These are phyloP conservation scores for Fusarium keratoplasticum DNA, from an alignment of 2,329 filamentous ascomycete genomes.

Conservation along the genomic window DNA sequence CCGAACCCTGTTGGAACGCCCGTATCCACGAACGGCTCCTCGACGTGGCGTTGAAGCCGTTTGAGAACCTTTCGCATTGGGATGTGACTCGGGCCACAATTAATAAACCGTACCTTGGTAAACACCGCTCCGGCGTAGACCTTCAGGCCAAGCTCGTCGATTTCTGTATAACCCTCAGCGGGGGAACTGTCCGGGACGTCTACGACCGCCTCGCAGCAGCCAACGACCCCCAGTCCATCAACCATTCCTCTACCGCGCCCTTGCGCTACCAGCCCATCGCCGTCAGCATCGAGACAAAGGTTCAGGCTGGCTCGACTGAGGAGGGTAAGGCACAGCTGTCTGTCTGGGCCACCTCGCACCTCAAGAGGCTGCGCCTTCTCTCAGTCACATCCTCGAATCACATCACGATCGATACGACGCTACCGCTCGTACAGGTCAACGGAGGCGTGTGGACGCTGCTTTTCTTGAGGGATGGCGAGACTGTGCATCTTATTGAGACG, in stretches of 20 bases:
- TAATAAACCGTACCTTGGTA: constrained; percentile 5
- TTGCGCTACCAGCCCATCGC: constrained; percentile 8
- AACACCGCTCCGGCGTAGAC: neutral
- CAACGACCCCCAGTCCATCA: constrained; percentile 10
- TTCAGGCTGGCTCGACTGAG: neutral
- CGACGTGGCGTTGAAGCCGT: constrained; percentile 1
- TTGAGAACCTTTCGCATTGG: constrained; percentile 3
- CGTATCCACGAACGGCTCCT: constrained; percentile 10
- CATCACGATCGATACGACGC: neutral
- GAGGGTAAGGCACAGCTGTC: neutral
- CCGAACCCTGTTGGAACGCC: constrained; percentile 13
- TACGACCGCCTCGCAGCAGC: neutral
- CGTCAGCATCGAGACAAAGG: constrained; percentile 13
- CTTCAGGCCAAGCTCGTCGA: constrained; percentile 13
- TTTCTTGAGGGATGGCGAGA: neutral
- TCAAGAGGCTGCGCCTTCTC: constrained; percentile 5
- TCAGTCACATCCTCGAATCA: neutral
- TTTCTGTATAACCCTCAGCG: constrained; percentile 9
- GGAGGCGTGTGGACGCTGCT: constrained; percentile 8
- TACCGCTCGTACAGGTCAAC: constrained; percentile 1
- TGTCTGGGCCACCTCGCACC: constrained; percentile 4
- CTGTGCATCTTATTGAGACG: neutral
- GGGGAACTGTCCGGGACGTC: neutral
- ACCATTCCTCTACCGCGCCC: constrained; percentile 1
- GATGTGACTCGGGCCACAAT: constrained; percentile 11